Evolutionary conservation across 2,329 filamentous ascomycete species (phyloP), one percentile per base, ranked within the genome.

Genomic region (Aspergillus calidoustus): DNA sequence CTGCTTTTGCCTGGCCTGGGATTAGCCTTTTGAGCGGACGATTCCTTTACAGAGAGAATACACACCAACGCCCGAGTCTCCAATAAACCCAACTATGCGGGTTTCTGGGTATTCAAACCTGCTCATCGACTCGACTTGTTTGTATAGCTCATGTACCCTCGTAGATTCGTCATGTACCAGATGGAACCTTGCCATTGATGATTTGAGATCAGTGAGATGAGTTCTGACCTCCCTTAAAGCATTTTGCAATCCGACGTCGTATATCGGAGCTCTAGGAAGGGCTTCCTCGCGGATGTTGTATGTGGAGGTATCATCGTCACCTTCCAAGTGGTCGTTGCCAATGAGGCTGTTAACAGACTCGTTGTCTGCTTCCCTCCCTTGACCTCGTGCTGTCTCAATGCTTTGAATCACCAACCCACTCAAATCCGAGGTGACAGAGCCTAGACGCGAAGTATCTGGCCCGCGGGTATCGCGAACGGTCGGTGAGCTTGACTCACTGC

Each of bases 221-320:
- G 19, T 11, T 17, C 47, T 48, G 13, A 61, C 59, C 4, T 52
- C 28, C n/a, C 53, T 56, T 23, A 61, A 28, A 13, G 19, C 41
- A 34, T 53, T 17, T 15, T 61, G 59, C 17, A 61, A 13, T 7
- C 46, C 38, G 38, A 25, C 28, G 28, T 68, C 54, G 44, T 69
- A 69, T n/a, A 68, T 64, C 13, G 49, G 66, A 8, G 65, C 66
- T 2, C 4, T 31, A 19, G 65, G 61, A 22, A 68, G 62, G 31
- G 47, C 34, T 50, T 68, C 66, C 11, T 55, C 38, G 5, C 61
- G 63, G 17, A 66, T 49, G 49, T 50, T 62, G 34, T 60, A 62
- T 13, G 30, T 28, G n/a, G 17, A 38, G 15, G 15, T 41, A 41
- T 63, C 44, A 6, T 53, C 43, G 8, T 43, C 54, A 3, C 43